phyloP scores from a whole-genome alignment of 306 rosid species.

The Malus asiatica region DNA sequence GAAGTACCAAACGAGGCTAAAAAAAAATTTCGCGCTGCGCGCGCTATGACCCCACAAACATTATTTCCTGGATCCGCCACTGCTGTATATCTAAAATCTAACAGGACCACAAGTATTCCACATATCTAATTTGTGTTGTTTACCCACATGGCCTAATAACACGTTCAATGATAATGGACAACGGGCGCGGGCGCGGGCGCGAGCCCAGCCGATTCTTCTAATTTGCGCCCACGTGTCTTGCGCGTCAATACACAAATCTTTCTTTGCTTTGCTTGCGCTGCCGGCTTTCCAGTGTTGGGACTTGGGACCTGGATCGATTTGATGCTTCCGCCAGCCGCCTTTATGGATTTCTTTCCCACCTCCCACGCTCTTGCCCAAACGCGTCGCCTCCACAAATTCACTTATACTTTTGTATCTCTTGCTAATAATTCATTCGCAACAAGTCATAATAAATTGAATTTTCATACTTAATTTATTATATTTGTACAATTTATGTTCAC shows the following conservation, averaged over 20 bases:
- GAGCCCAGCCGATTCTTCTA: background rate
- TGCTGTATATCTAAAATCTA: too few relatives aligned
- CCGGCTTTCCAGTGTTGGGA: background rate
- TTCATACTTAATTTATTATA: too few relatives aligned
- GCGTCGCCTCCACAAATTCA: slow-evolving; percentile 4
- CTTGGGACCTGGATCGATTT: background rate
- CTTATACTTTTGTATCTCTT: background rate
- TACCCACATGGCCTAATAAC: background rate
- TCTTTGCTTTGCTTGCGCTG: background rate
- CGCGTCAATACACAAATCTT: background rate
- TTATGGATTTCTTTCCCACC: background rate
- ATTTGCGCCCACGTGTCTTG: background rate
- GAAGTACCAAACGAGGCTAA: too few relatives aligned
- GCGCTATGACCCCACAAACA: too few relatives aligned
- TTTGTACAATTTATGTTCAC: rapidly evolving
- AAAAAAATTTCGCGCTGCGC: too few relatives aligned
- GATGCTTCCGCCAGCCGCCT: slow-evolving; percentile 6
- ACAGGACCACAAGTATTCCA: too few relatives aligned
- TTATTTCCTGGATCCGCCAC: too few relatives aligned
- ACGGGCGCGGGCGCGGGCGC: background rate
- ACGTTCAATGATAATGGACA: background rate
- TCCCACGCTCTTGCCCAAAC: slow-evolving; percentile 8
- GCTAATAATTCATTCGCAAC: background rate
- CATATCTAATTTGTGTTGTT: too few relatives aligned
- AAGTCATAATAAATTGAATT: background rate